A percentile compares a stretch with the other conserved stretches of the same genome.
These are phyloP conservation scores for Aspergillus neoniger DNA, from an alignment of 2,329 filamentous ascomycete genomes.

Conservation along the genomic window DNA sequence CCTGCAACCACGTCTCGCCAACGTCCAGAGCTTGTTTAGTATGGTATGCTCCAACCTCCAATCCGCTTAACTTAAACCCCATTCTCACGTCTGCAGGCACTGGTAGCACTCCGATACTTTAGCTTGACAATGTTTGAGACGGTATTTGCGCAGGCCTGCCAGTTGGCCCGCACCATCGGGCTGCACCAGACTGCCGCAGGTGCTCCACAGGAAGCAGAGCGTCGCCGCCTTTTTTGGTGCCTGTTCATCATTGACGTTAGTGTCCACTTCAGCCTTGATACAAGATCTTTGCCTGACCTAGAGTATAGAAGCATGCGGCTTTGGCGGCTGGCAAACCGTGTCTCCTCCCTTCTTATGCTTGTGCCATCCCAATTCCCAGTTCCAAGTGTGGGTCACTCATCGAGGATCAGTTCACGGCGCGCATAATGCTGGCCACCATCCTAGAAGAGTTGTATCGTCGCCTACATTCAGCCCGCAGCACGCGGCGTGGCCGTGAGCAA, in stretches of 20 bases:
- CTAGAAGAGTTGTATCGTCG: background rate
- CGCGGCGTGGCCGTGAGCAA: background rate
- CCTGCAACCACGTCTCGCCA: background rate
- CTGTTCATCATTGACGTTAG: background rate
- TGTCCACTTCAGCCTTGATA: background rate
- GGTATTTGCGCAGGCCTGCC: background rate
- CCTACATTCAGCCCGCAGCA: background rate
- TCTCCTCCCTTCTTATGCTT: background rate
- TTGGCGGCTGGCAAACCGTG: background rate
- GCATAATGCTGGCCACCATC: background rate
- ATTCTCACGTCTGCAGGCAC: background rate
- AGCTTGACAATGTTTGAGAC: conserved; percentile 1
- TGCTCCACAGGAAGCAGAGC: background rate
- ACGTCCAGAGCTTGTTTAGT: background rate
- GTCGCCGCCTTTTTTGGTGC: background rate
- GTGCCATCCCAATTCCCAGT: background rate
- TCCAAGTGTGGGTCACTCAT: background rate
- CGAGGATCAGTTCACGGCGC: background rate
- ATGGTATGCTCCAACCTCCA: background rate
- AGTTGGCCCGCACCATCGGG: background rate
- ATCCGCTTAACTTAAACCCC: background rate
- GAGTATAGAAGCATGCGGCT: background rate
- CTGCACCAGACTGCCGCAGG: background rate
- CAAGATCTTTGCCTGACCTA: background rate
- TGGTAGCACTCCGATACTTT: background rate